Base-by-base conservation (phyloP, 306 rosid species). In the Coriaria nepalensis region DNA sequence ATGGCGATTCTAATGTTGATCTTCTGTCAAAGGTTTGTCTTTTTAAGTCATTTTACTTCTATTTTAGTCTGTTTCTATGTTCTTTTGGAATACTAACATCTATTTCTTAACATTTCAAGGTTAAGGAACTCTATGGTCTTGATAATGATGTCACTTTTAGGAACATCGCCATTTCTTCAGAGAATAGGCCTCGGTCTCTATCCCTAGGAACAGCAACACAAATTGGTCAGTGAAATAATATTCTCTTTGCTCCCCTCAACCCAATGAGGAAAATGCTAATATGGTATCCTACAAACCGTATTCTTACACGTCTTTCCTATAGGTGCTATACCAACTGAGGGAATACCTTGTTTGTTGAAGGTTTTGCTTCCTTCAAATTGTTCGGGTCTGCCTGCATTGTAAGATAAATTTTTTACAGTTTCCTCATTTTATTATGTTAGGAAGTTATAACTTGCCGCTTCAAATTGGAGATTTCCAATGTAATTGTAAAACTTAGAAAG, bases 311-410 rank as follows among this genome's bases (percentile, higher is more conserved):
- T 47, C 37, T 36, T 65, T 6, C 40, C 67, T 50, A 57, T 62
- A 88, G 95, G 95, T 70, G 86, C 85, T 69, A 84, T 84, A 63
- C 93, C 84, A 20, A 88, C 86, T 0, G 97, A 84, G 60, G 97
- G 95, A 63, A 84, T 88, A 68, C 97, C 97, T 59, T 83, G 93
- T 70, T 68, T 88, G 76, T 74, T 84, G 78, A 84, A 77, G 75
- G 86, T 88, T 56, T 65, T 84, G 64, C 90, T 88, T 66, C 80
- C 97, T 44, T 55, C 84, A 61, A 77, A 62, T 62, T 88, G 97
- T 70, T 57, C 68, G 43, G 97, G 95, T 46, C 71, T 88, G 40
- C 95, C 97, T 52, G 68, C 61, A 47, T 36, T 64, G 97, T 87
- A 66, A 83, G 96, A n/a, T n/a, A n/a, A n/a, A n/a, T n/a, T n/a